Evolutionary conservation across 208 protist genomes (phyloP).

Genomic region (Wallacemonas sp.): DNA sequence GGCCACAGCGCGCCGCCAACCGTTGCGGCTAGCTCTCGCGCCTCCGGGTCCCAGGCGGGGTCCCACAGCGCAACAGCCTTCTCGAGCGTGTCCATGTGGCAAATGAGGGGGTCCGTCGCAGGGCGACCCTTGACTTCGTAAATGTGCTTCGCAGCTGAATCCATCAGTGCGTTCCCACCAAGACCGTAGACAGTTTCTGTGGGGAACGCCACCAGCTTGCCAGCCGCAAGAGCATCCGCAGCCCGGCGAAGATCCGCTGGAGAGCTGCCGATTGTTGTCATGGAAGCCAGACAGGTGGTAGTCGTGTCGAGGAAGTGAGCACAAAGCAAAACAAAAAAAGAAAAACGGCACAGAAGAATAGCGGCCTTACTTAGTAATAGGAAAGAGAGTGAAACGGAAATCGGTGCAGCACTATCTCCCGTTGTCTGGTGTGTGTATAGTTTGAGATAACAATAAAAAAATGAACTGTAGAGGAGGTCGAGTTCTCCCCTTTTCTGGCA

Average conservation of each 20-base stretch:
- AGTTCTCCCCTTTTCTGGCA: no score
- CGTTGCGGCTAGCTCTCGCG: constrained; percentile 50
- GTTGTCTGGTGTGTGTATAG: no score
- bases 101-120: constrained; percentile 96
- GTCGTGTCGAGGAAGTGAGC: constrained; percentile 8
- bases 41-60: constrained; percentile 31
- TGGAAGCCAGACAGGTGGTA: no score
- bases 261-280: constrained; percentile 34
- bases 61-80: constrained; percentile 75
- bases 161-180: constrained; percentile 93
- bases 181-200: constrained; percentile 99
- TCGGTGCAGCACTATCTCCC: no score
- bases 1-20: constrained; percentile 87
- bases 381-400: no score
- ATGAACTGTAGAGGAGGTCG: no score
- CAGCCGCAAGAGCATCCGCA: constrained; percentile 44
- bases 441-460: no score
- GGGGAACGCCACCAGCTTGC: constrained; percentile 95
- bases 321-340: constrained; percentile 17
- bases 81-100: constrained; percentile 85
- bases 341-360: constrained; percentile 14
- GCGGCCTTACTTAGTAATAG: no score
- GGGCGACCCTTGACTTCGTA: constrained; percentile 97
- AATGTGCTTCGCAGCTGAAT: constrained; percentile 83
- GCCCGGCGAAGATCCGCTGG: constrained; percentile 44